Conservation (phyloP, 2,329 filamentous ascomycete genomes). For the Didymella pinodella region DNA sequence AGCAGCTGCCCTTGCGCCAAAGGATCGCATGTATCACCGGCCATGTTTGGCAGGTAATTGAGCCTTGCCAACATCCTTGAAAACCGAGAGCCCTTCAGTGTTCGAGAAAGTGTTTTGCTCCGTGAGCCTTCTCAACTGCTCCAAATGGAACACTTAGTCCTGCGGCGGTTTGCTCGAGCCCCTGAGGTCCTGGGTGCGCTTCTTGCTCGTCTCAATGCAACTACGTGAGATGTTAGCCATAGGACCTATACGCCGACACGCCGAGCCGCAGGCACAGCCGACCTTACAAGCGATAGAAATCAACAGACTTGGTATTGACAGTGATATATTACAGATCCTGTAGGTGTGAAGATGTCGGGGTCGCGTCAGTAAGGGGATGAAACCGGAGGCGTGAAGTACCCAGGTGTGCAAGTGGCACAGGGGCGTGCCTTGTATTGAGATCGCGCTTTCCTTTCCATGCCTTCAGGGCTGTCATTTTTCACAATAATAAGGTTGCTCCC, state of each 20-base stretch:
- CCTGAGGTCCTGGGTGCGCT: no score
- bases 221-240: background rate
- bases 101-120: background rate
- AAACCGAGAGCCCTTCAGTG: background rate
- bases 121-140: background rate
- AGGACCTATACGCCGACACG: background rate
- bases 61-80: background rate
- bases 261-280: background rate
- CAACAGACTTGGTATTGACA: background rate
- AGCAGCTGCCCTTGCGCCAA: background rate
- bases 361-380: background rate
- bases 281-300: background rate
- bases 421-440: background rate
- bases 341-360: background rate
- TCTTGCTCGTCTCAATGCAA: background rate
- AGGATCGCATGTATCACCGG: background rate
- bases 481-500: no score
- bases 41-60: slow-evolving; percentile 1
- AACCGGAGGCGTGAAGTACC: background rate
- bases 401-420: background rate
- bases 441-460: background rate
- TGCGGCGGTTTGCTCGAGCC: background rate
- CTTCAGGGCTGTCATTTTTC: no score
- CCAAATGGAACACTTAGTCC: background rate
- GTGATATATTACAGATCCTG: background rate